These are phyloP conservation scores for Neoboletus magnificus DNA, from an alignment of 768 basidiomycete genomes.

Conservation along the genomic window DNA sequence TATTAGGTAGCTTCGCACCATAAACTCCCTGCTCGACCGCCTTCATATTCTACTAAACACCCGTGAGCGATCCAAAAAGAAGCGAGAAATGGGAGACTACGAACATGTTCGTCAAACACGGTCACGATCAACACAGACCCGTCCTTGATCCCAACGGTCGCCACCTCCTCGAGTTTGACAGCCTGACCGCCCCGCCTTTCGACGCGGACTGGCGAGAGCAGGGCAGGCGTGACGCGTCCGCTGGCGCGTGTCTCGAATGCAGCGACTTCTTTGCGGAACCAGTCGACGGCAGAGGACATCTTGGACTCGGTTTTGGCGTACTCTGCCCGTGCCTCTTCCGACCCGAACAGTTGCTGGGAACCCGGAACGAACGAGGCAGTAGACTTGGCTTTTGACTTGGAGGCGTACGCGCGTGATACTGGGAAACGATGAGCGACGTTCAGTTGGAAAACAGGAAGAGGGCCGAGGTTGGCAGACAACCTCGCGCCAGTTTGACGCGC, in stretches of 20 bases:
- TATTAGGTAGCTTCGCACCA: slow-evolving; percentile 67
- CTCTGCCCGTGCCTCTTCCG: slow-evolving; percentile 53
- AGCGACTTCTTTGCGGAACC: slow-evolving; percentile 77
- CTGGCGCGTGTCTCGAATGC: slow-evolving; percentile 65
- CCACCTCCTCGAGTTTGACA: slow-evolving; percentile 61
- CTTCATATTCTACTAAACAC: slow-evolving; percentile 63
- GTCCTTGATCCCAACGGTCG: slow-evolving; percentile 78
- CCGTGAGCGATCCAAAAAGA: slow-evolving; percentile 8
- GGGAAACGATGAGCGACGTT: background rate
- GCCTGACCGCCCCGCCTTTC: slow-evolving; percentile 38
- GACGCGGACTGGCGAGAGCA: slow-evolving; percentile 69
- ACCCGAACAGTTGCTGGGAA: slow-evolving; percentile 59
- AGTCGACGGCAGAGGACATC: slow-evolving; percentile 65
- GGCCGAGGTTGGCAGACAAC: background rate
- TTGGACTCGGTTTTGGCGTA: slow-evolving; percentile 59
- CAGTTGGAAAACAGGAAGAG: background rate
- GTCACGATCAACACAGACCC: slow-evolving; percentile 72
- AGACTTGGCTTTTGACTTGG: slow-evolving; percentile 37
- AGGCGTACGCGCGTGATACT: slow-evolving; percentile 25
- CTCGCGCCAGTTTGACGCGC: slow-evolving; percentile 1
- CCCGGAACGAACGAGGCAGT: slow-evolving; percentile 64
- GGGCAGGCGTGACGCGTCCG: slow-evolving; percentile 71
- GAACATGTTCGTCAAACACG: slow-evolving; percentile 75
- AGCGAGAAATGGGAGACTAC: slow-evolving; percentile 23
- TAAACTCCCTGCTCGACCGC: slow-evolving; percentile 72